These are phyloP conservation scores for Sclerotinia glacialis DNA, from an alignment of 2,329 filamentous ascomycete genomes.

Conservation along the genomic window DNA sequence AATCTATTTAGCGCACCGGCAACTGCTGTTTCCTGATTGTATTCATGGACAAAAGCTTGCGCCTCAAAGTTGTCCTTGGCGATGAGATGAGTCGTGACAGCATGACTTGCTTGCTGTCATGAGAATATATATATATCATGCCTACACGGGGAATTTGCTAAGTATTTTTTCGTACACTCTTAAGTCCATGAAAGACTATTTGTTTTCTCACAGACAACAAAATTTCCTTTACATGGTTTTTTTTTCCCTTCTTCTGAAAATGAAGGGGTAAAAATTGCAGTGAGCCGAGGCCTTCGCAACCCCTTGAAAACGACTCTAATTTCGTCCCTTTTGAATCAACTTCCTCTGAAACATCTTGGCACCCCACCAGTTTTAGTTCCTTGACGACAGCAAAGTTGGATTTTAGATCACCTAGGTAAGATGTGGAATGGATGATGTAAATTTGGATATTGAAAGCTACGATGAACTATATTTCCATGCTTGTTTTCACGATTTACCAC, in stretches of 20 bases:
- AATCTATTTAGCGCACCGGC: conserved; percentile 2
- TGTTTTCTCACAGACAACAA: too few species aligned
- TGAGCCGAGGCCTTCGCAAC: not conserved
- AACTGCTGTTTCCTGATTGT: not conserved
- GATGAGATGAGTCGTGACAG: not conserved
- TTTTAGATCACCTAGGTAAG: not conserved
- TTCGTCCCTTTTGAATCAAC: not conserved
- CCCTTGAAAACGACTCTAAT: not conserved
- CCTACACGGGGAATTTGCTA: too few species aligned
- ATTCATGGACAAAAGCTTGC: not conserved
- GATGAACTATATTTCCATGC: not conserved
- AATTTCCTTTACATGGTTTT: too few species aligned
- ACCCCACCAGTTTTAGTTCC: not conserved
- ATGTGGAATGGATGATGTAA: too few species aligned
- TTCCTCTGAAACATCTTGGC: conserved; percentile 1
- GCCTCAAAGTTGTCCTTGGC: not conserved
- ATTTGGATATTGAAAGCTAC: too few species aligned
- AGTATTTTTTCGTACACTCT: not conserved
- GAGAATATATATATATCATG: too few species aligned
- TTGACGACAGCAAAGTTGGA: not conserved
- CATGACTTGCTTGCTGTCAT: too few species aligned
- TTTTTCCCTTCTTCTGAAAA: not conserved
- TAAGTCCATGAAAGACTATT: not conserved
- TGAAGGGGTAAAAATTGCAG: conserved; percentile 7
- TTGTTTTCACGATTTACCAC: not conserved